Percentiles rank a stretch among this genome's conserved stretches.
Conservation (phyloP, 2,329 filamentous ascomycete genomes). For the Talaromyces verruculosus region DNA sequence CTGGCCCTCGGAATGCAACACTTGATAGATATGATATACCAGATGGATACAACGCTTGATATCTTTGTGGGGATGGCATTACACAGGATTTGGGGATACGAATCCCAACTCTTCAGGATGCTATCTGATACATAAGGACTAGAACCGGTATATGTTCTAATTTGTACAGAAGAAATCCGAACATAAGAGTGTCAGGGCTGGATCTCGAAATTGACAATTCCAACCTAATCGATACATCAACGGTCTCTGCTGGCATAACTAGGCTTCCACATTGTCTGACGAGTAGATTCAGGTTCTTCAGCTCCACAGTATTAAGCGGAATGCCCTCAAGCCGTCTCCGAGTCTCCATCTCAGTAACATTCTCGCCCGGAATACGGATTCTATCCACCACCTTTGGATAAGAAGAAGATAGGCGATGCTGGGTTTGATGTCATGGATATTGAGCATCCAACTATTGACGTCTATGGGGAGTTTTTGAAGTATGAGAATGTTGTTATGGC, state of each 20-base stretch:
- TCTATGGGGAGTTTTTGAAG: slow-evolving; percentile 34
- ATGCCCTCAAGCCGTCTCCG: slow-evolving; percentile 5
- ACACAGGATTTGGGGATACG: background rate
- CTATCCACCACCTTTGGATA: slow-evolving; percentile 22
- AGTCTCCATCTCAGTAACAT: slow-evolving; percentile 2
- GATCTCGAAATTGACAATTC: background rate
- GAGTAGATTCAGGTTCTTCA: slow-evolving; percentile 3
- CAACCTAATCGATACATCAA: background rate
- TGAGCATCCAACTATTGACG: slow-evolving; percentile 37
- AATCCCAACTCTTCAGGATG: background rate
- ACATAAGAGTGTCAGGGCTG: background rate
- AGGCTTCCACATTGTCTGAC: slow-evolving; percentile 10
- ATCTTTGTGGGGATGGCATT: background rate
- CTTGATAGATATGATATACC: background rate
- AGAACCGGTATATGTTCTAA: background rate
- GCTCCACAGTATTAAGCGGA: background rate
- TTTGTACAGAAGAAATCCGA: background rate
- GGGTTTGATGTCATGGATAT: slow-evolving; percentile 39
- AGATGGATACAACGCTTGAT: background rate
- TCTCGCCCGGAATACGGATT: slow-evolving; percentile 14
- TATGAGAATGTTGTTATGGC: slow-evolving; percentile 36
- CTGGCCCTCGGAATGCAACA: background rate
- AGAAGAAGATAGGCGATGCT: slow-evolving; percentile 38
- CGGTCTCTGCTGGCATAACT: background rate
- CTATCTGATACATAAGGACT: background rate